These are phyloP conservation scores for Aspergillus clavatus DNA, from an alignment of 2,329 filamentous ascomycete genomes.

Conservation along the genomic window DNA sequence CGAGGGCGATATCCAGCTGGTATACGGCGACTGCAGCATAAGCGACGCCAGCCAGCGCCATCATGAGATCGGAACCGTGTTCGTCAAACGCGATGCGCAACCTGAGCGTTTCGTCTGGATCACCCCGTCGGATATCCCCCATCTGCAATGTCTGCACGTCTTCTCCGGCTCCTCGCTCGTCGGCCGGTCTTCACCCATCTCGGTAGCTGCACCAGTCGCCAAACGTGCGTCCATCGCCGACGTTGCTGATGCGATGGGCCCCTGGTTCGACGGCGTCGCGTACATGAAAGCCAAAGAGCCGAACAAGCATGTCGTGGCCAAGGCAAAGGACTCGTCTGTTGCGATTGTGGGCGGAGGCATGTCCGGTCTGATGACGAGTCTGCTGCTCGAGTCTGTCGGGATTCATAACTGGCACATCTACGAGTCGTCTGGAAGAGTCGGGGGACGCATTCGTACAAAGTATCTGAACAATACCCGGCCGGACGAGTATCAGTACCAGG, in stretches of 20 bases:
- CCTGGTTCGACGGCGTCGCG: slow-evolving; percentile 40
- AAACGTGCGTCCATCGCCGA: slow-evolving; percentile 27
- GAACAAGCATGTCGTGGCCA: slow-evolving; percentile 18
- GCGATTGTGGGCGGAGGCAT: slow-evolving; percentile 39
- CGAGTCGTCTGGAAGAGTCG: slow-evolving; percentile 40
- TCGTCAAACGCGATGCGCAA: slow-evolving; percentile 32
- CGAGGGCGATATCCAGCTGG: slow-evolving; percentile 42
- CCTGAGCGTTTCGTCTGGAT: slow-evolving; percentile 45
- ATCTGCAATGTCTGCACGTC: slow-evolving; percentile 33
- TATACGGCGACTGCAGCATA: slow-evolving; percentile 45
- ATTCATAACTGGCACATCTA: slow-evolving; percentile 45
- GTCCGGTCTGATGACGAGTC: slow-evolving; percentile 34
- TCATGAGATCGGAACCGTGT: slow-evolving; percentile 42
- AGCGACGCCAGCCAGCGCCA: slow-evolving; percentile 32
- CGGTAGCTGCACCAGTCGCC: slow-evolving; percentile 10
- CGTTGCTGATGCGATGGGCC: slow-evolving; percentile 34
- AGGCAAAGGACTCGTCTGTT: slow-evolving; percentile 30
- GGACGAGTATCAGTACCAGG: slow-evolving; percentile 35
- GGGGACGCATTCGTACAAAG: slow-evolving; percentile 42
- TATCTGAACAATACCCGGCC: slow-evolving; percentile 40
- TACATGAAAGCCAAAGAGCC: slow-evolving; percentile 32
- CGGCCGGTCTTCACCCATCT: slow-evolving; percentile 21
- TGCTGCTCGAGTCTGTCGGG: slow-evolving; percentile 43
- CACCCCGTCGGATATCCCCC: slow-evolving; percentile 26
- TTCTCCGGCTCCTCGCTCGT: slow-evolving; percentile 23